A percentile compares a stretch with the other conserved stretches of the same genome.
Evolutionary conservation across 2,329 filamentous ascomycete genomes (phyloP).

Genomic region (Monilinia vaccinii-corymbosi): DNA sequence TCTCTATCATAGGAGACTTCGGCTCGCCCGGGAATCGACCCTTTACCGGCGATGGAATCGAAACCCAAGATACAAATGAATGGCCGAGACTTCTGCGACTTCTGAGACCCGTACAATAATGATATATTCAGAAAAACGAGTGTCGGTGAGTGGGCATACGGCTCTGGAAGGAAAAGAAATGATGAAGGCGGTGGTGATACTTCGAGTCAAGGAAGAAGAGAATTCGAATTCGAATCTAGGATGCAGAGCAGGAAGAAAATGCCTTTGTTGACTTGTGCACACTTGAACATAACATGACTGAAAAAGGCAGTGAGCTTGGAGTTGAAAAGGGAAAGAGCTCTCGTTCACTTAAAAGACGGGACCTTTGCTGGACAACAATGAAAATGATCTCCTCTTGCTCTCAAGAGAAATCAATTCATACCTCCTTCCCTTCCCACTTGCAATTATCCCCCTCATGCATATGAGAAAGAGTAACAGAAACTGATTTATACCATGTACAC

Average conservation of each 20-base stretch:
- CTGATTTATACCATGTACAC: too few relatives aligned
- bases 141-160: conserved; percentile 1
- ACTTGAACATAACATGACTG: background rate
- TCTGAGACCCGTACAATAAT: background rate
- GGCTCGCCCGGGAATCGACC: background rate
- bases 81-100: background rate
- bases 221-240: background rate
- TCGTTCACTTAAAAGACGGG: background rate
- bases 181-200: conserved; percentile 6
- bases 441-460: background rate
- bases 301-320: conserved; percentile 1
- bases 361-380: too few relatives aligned
- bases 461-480: background rate
- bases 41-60: background rate
- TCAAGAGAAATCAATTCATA: background rate
- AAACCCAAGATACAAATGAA: background rate
- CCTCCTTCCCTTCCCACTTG: background rate
- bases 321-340: background rate
- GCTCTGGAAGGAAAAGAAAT: conserved; percentile 3
- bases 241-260: background rate
- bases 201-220: background rate
- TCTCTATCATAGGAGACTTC: background rate
- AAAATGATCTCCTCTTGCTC: too few relatives aligned
- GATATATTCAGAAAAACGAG: conserved; percentile 7
- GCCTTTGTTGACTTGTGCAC: background rate